Evolutionary conservation across 2,329 filamentous ascomycete genomes (phyloP).

Genomic region (Fusarium sp.): DNA sequence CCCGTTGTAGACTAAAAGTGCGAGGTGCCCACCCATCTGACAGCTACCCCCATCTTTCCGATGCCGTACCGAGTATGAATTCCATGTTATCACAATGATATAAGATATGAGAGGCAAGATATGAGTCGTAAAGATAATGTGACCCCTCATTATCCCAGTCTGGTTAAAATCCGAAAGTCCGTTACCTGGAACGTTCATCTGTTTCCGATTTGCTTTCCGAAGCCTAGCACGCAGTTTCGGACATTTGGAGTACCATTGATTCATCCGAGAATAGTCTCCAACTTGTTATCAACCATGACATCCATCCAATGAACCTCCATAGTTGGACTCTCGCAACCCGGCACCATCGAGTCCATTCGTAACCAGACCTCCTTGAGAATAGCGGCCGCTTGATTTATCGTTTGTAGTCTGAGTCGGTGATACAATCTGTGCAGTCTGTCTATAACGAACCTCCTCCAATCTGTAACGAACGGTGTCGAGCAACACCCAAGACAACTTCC

Average conservation of each 20-base stretch:
- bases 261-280: conserved; percentile 4
- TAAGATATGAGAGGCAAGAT: accelerated
- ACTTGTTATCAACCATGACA: background rate
- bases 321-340: background rate
- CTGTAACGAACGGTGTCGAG: background rate
- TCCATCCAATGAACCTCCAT: background rate
- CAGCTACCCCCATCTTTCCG: background rate
- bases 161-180: background rate
- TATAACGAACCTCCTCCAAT: conserved; percentile 1
- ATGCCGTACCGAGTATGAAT: background rate
- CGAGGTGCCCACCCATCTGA: background rate
- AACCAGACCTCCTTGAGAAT: background rate
- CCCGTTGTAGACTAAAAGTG: conserved; percentile 15
- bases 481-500: background rate
- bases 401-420: background rate
- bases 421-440: background rate
- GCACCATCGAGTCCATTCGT: background rate
- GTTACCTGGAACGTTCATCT: background rate
- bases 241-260: background rate
- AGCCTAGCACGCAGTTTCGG: background rate
- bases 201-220: background rate
- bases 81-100: background rate
- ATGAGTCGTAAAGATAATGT: background rate
- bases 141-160: background rate
- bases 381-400: background rate